These are phyloP conservation scores for Fistulina hepatica DNA, from an alignment of 1,284 basidiomycete species.

Conservation along the genomic window DNA sequence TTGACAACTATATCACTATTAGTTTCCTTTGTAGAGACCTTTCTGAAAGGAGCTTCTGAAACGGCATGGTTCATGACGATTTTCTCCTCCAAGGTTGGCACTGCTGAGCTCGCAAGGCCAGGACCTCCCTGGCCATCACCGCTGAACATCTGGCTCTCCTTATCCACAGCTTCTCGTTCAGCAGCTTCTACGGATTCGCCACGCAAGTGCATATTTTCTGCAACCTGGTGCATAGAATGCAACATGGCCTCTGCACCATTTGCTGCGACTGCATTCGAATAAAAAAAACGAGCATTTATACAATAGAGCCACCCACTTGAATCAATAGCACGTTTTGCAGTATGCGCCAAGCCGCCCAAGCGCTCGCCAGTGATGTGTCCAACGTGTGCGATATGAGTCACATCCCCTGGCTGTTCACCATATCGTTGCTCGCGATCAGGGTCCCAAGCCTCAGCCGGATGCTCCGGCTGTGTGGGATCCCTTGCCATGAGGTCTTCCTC, in stretches of 20 bases:
- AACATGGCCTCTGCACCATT: constrained; percentile 31
- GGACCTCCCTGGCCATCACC: constrained; percentile 39
- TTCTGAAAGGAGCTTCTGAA: constrained; percentile 20
- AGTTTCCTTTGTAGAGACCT: constrained; percentile 11
- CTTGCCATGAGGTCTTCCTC: constrained; percentile 62
- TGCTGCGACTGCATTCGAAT: no score
- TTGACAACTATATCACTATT: constrained; percentile 7
- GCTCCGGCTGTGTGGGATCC: constrained; percentile 41
- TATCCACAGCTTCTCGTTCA: constrained; percentile 32
- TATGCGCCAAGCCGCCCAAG: constrained; percentile 27
- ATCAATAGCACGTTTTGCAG: constrained; percentile 20
- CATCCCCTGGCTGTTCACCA: constrained; percentile 30
- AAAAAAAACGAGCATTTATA: no score
- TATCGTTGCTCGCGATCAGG: constrained; percentile 64
- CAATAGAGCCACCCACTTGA: no score
- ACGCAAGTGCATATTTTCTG: constrained; percentile 33
- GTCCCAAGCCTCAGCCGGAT: constrained; percentile 64
- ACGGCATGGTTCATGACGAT: constrained; percentile 33
- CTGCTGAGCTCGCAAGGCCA: constrained; percentile 54
- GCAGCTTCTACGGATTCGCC: constrained; percentile 24
- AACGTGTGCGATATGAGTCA: no score
- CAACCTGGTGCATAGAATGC: constrained; percentile 25
- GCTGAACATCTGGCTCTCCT: constrained; percentile 45
- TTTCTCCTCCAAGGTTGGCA: constrained; percentile 69
- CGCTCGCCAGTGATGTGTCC: no score